Evolutionary conservation across 768 basidiomycete genomes (phyloP), one percentile per base, ranked within the genome.

Genomic region (Suillus clintonianus): DNA sequence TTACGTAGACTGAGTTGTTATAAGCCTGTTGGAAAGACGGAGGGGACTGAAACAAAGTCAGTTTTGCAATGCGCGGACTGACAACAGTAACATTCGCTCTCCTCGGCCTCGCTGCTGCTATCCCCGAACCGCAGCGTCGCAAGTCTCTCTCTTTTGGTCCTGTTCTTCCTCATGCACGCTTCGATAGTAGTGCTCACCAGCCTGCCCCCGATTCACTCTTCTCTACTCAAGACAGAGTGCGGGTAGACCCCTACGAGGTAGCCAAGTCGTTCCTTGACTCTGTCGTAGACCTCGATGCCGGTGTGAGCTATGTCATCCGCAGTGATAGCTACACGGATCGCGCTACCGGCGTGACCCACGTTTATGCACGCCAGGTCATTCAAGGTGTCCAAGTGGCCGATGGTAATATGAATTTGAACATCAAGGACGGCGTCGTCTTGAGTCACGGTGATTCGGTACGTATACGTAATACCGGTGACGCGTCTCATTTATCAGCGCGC

Each of bases 101-200:
- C 42, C 86, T 85, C 62, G 85, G 85, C 71, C 81, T 89, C 66
- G 86, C 88, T 47, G 85, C 86, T 70, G 3, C 55, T 0, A 75
- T 74, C 10, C 68, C 68, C 0, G 70, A 66, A 0, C 39, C 14
- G 54, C 47, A 39, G 10, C 78, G 77, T 60, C 88, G 96, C 71
- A 97, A 98, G 89, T 86, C 96, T 0, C 84, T 99, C 61, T 89
- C 89, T 27, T 97, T 97, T 73, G 96, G 96, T 1, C 94, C 95
- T 6, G 78, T 82, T 19, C 89, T 89, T 65, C 85, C 87, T 5
- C 89, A 94, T 69, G 89, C 90, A 7, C 84, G 84, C 54, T 93
- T 89, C 78, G 75, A 79, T 61, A 78, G 87, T 8, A 81, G 71
- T 62, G 56, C 56, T 57, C 56, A 57, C 10, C 39, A 41, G 80